Evolutionary conservation across 139 green algal species (phyloP).

Genomic region (Tetradesmus lagerheimii): DNA sequence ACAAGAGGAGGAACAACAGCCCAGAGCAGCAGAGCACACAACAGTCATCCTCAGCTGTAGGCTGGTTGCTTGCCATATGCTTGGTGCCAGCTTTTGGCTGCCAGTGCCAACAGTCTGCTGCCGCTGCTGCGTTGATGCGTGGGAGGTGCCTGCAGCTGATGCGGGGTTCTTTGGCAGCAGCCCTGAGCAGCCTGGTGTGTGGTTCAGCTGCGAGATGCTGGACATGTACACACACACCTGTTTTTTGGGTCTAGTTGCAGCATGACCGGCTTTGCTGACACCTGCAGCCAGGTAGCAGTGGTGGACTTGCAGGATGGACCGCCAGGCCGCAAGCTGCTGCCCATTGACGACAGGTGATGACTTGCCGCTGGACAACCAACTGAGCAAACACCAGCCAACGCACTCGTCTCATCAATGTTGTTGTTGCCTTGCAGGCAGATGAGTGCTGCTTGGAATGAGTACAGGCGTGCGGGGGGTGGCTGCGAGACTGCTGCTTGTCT

Average conservation of each 20-base stretch:
- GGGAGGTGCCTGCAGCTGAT: constrained; percentile 3
- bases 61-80: neutral
- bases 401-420: neutral
- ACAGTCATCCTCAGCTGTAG: neutral
- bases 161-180: constrained; percentile 3
- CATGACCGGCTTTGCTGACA: neutral
- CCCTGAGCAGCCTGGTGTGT: constrained; percentile 8
- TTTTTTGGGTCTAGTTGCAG: neutral
- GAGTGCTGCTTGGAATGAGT: neutral
- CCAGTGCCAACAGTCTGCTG: neutral
- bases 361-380: neutral
- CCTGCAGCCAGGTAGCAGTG: neutral
- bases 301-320: neutral
- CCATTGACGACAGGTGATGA: neutral
- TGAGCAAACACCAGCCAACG: neutral
- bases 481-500: neutral
- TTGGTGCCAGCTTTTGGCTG: neutral
- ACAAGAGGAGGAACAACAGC: neutral
- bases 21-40: neutral
- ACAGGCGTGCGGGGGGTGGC: neutral
- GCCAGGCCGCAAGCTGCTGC: neutral
- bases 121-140: neutral
- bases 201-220: neutral
- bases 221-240: neutral
- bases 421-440: neutral